Base-by-base conservation (phyloP, 73 alveolate species). In the Paraurostyla sp. region DNA sequence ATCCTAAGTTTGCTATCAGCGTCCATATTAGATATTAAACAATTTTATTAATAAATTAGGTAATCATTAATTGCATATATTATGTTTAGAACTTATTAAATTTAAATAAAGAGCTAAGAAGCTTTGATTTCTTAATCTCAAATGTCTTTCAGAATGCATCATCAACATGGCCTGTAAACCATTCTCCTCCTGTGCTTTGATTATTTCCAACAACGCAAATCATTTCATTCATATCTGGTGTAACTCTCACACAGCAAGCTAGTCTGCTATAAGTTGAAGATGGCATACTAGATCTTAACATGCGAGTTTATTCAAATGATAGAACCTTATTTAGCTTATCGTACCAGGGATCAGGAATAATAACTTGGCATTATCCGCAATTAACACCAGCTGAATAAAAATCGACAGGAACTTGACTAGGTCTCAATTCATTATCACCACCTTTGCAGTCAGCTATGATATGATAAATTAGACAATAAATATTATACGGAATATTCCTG, bases 1-100 rank as follows among this genome's bases (percentile, higher is more conserved):
- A 98, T 98, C 54, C 99, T 95, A 32, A 96, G 89, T 59, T 96
- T 95, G 30, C 93, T 95, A 73, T 96, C 94, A 18, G 76, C 98
- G 76, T 85, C 98, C 90, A 89, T 93, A 43, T 75, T 69, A 69
- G 63, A 43, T 69, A 69, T 38, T 33, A 40, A 49, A 76, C 50
- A 62, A 36, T 80, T 80, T 80, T 16, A 9, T 48, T 13, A 32
- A 50, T 75, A 43, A 43, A 27, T 16, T 9, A 43, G 42, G 38
- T 69, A 7, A 4, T n/a, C 18, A 36, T 4, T 38, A 36, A 11
- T 60, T 56, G 30, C 4, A 18, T 18, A 62, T 62, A 62, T 62
- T 13, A 32, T 29, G 15, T 62, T 62, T 4, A 9, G 54, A 69
- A 63, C 84, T 33, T 69, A 69, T 69, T 69, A 38, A 29, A 60